phyloP scores from a whole-genome alignment of 2,329 filamentous ascomycete species.

The Phaeosphaeria sp. region DNA sequence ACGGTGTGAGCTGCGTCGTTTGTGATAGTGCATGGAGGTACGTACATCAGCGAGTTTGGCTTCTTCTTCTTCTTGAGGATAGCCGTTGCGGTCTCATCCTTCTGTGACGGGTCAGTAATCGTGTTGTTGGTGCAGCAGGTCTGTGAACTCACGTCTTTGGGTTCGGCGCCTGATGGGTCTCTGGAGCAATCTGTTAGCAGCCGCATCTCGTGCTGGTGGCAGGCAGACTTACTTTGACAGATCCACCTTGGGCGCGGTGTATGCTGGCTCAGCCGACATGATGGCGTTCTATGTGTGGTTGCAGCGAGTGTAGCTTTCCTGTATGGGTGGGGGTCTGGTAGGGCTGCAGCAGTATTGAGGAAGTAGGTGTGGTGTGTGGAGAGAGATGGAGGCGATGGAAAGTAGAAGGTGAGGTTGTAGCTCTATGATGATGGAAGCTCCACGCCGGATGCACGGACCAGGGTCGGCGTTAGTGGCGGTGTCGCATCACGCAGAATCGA shows the following conservation, averaged over 20 bases:
- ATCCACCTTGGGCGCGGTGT: constrained; percentile 58
- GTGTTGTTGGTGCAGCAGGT: constrained; percentile 12
- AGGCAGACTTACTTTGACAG: constrained; percentile 50
- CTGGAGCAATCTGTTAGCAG: constrained; percentile 62
- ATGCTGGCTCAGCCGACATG: constrained; percentile 60
- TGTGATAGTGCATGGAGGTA: constrained; percentile 17
- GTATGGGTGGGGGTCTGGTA: constrained; percentile 12
- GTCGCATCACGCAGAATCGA: too few species aligned
- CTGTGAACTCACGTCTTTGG: constrained; percentile 70
- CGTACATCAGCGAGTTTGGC: constrained; percentile 97
- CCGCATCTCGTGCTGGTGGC: constrained; percentile 17
- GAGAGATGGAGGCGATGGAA: constrained; percentile 35
- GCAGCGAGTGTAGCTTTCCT: constrained; percentile 20
- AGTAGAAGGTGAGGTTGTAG: constrained; percentile 44
- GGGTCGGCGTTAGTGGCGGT: too few species aligned
- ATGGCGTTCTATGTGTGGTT: constrained; percentile 26
- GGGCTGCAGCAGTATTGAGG: constrained; percentile 23
- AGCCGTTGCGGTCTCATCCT: constrained; percentile 90
- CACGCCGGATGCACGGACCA: constrained; percentile 8
- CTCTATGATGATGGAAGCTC: constrained; percentile 37
- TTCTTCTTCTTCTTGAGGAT: constrained; percentile 99
- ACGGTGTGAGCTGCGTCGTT: constrained; percentile 16
- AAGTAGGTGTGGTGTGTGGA: constrained; percentile 28
- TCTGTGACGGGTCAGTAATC: constrained; percentile 59
- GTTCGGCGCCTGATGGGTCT: constrained; percentile 87